Conservation (phyloP, 495 filamentous ascomycete species). For the Aspergillus carlsbadensis region DNA sequence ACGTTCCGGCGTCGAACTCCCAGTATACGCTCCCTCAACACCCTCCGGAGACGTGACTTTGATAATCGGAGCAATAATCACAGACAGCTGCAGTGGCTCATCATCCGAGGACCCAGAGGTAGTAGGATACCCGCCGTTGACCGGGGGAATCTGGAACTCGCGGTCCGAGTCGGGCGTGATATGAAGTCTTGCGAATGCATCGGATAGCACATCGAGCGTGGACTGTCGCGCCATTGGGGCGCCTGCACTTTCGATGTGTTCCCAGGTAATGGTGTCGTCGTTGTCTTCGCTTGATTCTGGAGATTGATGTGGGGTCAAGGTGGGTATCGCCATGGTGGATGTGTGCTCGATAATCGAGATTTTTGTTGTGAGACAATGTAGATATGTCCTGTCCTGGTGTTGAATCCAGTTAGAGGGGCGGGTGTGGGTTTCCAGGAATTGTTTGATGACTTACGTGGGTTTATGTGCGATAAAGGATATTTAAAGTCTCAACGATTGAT, state of each 20-base stretch:
- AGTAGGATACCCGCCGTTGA: not conserved
- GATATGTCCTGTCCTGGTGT: too few species aligned
- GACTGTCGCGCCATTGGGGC: not conserved
- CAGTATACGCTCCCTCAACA: not conserved
- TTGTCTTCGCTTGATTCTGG: not conserved
- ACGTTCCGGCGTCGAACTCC: too few species aligned
- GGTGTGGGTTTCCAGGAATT: too few species aligned
- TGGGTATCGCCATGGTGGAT: not conserved
- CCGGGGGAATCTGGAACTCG: not conserved
- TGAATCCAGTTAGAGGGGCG: too few species aligned
- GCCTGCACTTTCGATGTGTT: slow-evolving; percentile 2
- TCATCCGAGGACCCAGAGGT: not conserved
- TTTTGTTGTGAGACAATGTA: too few species aligned
- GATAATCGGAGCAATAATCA: not conserved
- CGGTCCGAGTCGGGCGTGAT: not conserved
- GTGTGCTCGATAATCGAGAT: too few species aligned
- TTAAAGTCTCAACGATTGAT: too few species aligned
- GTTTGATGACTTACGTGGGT: too few species aligned
- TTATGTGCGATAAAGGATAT: too few species aligned
- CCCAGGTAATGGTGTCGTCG: not conserved
- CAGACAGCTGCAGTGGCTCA: not conserved
- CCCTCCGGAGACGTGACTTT: slow-evolving; percentile 2
- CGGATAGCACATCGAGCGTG: not conserved
- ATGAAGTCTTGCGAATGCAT: not conserved
- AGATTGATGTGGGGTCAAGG: not conserved